phyloP scores from a whole-genome alignment of 129 eudicot genomes.

The Lactuca sativa region DNA sequence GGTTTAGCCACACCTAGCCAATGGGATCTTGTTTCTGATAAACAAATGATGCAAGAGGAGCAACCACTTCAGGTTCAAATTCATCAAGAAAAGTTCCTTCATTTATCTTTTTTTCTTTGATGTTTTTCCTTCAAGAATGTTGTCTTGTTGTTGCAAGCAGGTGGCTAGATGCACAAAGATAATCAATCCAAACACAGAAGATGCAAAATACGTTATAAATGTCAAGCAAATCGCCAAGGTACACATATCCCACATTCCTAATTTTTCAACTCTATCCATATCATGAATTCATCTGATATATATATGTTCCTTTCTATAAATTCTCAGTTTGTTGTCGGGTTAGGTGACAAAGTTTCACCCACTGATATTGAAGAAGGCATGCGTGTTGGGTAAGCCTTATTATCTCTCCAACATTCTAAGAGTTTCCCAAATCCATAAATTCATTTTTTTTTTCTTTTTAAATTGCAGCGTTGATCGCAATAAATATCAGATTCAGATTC shows the following conservation, averaged over 20 bases:
- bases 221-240: conserved; percentile 99
- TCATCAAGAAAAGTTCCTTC: not conserved
- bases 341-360: conserved; percentile 97
- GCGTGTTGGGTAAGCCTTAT: conserved; percentile 85
- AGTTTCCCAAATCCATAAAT: not conserved
- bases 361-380: conserved; percentile 99
- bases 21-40: conserved; percentile 98
- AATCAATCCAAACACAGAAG: conserved; percentile 93
- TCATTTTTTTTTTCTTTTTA: not conserved
- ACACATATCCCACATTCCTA: not conserved
- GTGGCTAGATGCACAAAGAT: conserved; percentile 98
- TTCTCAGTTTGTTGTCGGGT: conserved; percentile 94
- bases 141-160: conserved; percentile 40
- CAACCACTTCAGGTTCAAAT: conserved; percentile 90
- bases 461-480: conserved; percentile 83
- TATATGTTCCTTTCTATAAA: not conserved
- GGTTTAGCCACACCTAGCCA: conserved; percentile 98
- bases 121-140: not conserved
- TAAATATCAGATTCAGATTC: conserved; percentile 93
- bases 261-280: too few relatives aligned
- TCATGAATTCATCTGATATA: conserved; percentile 25
- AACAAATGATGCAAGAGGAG: conserved; percentile 99
- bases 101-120: not conserved
- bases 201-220: conserved; percentile 90
- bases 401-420: not conserved